A percentile compares a stretch with the other conserved stretches of the same genome.
phyloP scores from a whole-genome alignment of 2,329 filamentous ascomycete species.

The Ceratocystis eucalypticola region DNA sequence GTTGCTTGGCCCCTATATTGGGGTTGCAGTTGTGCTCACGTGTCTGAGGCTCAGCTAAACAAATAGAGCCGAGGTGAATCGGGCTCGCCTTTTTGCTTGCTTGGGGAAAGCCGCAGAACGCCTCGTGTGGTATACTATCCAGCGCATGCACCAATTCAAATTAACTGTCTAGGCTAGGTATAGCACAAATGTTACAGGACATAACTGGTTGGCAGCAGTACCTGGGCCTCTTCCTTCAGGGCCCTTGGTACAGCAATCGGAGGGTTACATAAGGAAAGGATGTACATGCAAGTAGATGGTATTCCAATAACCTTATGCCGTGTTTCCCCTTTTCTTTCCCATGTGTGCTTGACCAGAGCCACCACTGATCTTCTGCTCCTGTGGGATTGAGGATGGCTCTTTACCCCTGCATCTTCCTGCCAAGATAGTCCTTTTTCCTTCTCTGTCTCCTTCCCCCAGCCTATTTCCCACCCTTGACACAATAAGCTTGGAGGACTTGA shows the following conservation, averaged over 20 bases:
- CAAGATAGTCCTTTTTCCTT: neutral
- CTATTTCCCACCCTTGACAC: neutral
- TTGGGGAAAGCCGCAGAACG: neutral
- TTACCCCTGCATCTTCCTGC: constrained; percentile 2
- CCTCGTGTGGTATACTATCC: neutral
- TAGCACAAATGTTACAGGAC: neutral
- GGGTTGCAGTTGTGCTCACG: too few relatives aligned
- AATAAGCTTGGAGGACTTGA: neutral
- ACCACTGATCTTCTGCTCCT: neutral
- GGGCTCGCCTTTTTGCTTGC: neutral
- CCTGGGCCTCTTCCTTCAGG: neutral
- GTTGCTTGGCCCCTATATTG: too few relatives aligned
- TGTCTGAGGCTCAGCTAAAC: too few relatives aligned
- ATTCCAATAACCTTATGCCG: neutral
- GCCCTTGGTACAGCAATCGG: neutral
- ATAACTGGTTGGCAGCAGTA: neutral
- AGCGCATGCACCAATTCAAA: neutral
- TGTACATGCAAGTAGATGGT: neutral
- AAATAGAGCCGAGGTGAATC: neutral
- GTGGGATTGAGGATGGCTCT: neutral
- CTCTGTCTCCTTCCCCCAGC: neutral
- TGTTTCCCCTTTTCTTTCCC: neutral
- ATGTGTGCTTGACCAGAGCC: neutral
- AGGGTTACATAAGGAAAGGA: neutral
- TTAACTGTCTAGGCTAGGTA: neutral